Conservation (phyloP, 139 green algal genomes). For the Zygnema cylindricum region DNA sequence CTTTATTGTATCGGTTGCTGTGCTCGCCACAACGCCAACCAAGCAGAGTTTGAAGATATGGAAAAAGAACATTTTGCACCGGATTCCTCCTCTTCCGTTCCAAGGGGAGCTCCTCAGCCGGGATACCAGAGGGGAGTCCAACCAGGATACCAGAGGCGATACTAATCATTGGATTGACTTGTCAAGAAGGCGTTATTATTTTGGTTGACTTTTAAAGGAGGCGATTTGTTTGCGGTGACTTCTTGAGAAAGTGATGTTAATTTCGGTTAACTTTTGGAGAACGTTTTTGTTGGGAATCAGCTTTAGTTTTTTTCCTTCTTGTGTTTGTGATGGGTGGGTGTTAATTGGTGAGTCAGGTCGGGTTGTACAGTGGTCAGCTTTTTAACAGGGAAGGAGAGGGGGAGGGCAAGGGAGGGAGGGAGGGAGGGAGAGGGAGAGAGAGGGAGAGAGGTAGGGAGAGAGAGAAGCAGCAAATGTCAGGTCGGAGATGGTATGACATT, state of each 20-base stretch:
- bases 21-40: conserved; percentile 4
- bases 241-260: no score
- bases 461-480: not conserved
- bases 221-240: no score
- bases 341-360: no score
- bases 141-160: not conserved
- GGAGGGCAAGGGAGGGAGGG: not conserved
- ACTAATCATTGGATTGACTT: not conserved
- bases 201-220: no score
- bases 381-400: not conserved
- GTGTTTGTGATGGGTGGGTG: no score
- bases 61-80: not conserved
- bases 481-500: no score
- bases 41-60: not conserved
- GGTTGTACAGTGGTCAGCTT: no score
- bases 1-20: conserved; percentile 9
- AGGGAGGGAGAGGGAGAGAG: not conserved
- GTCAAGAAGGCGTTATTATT: no score
- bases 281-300: no score
- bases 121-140: not conserved
- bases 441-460: not conserved
- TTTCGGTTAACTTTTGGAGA: no score
- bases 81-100: not conserved
- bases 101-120: not conserved
- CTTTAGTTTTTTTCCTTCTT: no score